Evolutionary conservation across 129 eudicot species (phyloP).

Genomic region (Flaveria robusta): DNA sequence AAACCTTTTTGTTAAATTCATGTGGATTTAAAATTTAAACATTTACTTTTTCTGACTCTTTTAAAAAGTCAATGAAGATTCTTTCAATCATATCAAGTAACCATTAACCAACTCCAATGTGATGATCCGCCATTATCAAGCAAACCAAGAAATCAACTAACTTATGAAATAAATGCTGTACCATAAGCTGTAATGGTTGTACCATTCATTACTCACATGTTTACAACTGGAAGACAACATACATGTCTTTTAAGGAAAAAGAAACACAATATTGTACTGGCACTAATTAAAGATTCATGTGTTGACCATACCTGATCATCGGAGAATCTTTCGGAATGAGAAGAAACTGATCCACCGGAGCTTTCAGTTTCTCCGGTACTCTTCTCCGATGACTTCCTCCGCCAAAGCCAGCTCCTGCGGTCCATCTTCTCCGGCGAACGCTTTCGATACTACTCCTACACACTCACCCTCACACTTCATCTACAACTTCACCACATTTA

Average conservation of each 20-base stretch:
- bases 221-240: conserved; percentile 11
- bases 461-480: conserved; percentile 38
- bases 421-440: conserved; percentile 36
- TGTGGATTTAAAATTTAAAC: background rate
- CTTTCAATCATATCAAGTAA: conserved; percentile 10
- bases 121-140: background rate
- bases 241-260: background rate
- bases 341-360: conserved; percentile 30
- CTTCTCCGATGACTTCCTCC: conserved; percentile 39
- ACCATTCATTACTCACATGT: background rate
- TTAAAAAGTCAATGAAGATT: background rate
- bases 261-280: background rate
- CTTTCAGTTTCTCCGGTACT: conserved; percentile 41
- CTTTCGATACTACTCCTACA: conserved; percentile 16
- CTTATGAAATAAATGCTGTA: conserved; percentile 5
- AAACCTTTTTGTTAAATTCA: background rate
- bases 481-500: conserved; percentile 29
- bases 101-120: background rate
- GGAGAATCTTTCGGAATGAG: conserved; percentile 39
- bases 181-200: conserved; percentile 2
- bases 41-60: conserved; percentile 18
- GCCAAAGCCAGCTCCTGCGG: conserved; percentile 49
- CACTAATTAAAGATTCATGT: background rate
- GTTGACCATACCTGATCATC: conserved; percentile 40
- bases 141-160: background rate